Percentiles rank a stretch among this genome's conserved stretches.
phyloP scores from a whole-genome alignment of 2,329 filamentous ascomycete genomes.

The Phoma sp. region DNA sequence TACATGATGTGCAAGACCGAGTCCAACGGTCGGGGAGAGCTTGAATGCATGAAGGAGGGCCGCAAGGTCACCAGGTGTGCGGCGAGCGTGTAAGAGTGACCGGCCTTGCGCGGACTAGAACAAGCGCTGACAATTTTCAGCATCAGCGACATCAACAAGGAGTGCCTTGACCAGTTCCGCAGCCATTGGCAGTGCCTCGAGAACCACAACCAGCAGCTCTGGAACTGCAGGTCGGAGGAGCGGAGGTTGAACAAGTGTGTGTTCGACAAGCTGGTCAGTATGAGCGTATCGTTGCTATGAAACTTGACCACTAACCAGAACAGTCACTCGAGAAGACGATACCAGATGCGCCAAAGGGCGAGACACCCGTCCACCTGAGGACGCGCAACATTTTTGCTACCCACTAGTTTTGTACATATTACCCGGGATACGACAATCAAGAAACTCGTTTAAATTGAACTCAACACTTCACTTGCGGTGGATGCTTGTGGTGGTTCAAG shows the following conservation, averaged over 20 bases:
- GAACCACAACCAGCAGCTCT: slow-evolving; percentile 96
- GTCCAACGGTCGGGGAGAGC: slow-evolving; percentile 85
- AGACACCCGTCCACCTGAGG: slow-evolving; percentile 57
- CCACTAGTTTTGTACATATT: slow-evolving; percentile 43
- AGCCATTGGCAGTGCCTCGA: slow-evolving; percentile 95
- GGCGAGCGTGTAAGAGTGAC: slow-evolving; percentile 76
- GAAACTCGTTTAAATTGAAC: slow-evolving; percentile 10
- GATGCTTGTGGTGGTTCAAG: neutral
- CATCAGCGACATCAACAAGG: slow-evolving; percentile 93
- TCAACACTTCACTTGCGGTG: neutral
- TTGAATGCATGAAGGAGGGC: slow-evolving; percentile 95
- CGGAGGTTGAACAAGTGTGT: slow-evolving; percentile 94
- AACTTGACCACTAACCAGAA: slow-evolving; percentile 10
- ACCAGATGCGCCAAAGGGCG: slow-evolving; percentile 57
- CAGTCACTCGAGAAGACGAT: slow-evolving; percentile 61
- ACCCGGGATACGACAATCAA: slow-evolving; percentile 29
- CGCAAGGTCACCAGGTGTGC: slow-evolving; percentile 96
- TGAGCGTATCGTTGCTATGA: neutral
- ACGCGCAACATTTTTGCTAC: slow-evolving; percentile 53
- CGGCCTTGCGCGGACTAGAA: neutral
- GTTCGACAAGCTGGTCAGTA: slow-evolving; percentile 88
- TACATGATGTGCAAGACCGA: slow-evolving; percentile 99
- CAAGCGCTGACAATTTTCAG: slow-evolving; percentile 54
- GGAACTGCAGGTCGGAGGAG: slow-evolving; percentile 90
- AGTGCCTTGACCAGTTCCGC: slow-evolving; percentile 90